Evolutionary conservation across 495 filamentous ascomycete genomes (phyloP).

Genomic region (Clohesyomyces aquaticus): DNA sequence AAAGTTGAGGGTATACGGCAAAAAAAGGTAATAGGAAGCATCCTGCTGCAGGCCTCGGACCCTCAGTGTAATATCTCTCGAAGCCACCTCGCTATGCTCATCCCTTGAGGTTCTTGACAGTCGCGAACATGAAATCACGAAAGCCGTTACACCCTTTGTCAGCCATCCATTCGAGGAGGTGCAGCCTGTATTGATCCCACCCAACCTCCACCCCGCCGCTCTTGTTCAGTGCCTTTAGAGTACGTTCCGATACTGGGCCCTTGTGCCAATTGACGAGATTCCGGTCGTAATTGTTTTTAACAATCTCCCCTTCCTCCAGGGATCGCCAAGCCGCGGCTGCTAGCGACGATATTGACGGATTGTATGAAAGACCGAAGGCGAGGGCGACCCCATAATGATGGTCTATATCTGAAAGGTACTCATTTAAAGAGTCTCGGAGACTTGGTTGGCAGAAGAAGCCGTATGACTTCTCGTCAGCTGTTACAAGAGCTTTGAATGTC

Average conservation of each 20-base stretch:
- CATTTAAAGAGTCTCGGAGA: constrained; percentile 54
- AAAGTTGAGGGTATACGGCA: too few species aligned
- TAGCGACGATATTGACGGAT: constrained; percentile 65
- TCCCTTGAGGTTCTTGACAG: constrained; percentile 42
- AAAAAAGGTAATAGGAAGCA: too few species aligned
- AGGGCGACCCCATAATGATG: constrained; percentile 53
- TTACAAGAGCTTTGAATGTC: constrained; percentile 74
- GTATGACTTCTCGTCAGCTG: constrained; percentile 67
- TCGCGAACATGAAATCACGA: constrained; percentile 75
- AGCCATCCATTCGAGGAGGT: constrained; percentile 74
- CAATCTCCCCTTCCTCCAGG: constrained; percentile 59
- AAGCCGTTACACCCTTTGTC: constrained; percentile 67
- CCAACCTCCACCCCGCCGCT: constrained; percentile 70
- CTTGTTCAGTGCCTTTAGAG: constrained; percentile 62
- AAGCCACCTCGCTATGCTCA: background rate
- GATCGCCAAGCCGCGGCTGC: constrained; percentile 71
- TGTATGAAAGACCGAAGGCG: constrained; percentile 72
- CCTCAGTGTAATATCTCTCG: too few species aligned
- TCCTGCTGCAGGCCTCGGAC: too few species aligned
- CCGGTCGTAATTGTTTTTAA: constrained; percentile 18
- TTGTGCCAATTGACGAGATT: constrained; percentile 59
- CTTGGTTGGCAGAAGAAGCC: constrained; percentile 68
- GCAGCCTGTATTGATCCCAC: constrained; percentile 75
- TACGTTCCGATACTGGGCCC: constrained; percentile 76
- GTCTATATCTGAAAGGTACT: constrained; percentile 53